phyloP scores from a whole-genome alignment of 2,329 filamentous ascomycete species.

The Nothopassalora personata region DNA sequence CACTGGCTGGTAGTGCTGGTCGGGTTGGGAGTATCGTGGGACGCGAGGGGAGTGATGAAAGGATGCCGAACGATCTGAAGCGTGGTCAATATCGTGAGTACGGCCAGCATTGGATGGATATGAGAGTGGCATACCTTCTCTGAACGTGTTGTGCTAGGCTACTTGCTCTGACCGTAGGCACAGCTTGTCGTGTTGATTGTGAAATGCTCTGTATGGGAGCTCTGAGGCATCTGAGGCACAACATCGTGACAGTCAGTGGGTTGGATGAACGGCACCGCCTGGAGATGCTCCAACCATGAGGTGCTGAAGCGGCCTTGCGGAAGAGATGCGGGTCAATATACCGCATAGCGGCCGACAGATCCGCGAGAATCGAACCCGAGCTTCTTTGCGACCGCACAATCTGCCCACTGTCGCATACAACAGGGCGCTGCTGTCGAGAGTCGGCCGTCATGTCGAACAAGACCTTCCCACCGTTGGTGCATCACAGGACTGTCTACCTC shows the following conservation, averaged over 20 bases:
- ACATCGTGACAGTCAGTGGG: background rate
- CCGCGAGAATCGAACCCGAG: background rate
- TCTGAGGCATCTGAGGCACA: constrained; percentile 6
- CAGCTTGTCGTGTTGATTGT: background rate
- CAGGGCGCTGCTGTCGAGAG: background rate
- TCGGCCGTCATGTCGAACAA: background rate
- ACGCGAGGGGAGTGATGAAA: constrained; percentile 17
- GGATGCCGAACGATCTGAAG: constrained; percentile 20
- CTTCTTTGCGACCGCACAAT: background rate
- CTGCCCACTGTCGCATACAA: background rate
- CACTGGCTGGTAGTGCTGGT: constrained; percentile 6
- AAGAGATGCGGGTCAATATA: background rate
- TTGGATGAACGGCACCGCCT: no score
- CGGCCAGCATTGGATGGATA: background rate
- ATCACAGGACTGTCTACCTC: background rate
- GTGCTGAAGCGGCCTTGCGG: background rate
- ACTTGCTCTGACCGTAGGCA: background rate
- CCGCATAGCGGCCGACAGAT: background rate
- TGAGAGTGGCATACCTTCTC: constrained; percentile 1
- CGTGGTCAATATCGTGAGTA: background rate
- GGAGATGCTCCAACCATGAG: background rate
- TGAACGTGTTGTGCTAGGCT: background rate
- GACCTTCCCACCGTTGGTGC: background rate
- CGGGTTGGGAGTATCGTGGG: constrained; percentile 11
- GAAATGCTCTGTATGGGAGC: background rate